A percentile compares a stretch with the other conserved stretches of the same genome.
phyloP scores from a whole-genome alignment of 2,329 filamentous ascomycete genomes.

The Nemania bipapillata region DNA sequence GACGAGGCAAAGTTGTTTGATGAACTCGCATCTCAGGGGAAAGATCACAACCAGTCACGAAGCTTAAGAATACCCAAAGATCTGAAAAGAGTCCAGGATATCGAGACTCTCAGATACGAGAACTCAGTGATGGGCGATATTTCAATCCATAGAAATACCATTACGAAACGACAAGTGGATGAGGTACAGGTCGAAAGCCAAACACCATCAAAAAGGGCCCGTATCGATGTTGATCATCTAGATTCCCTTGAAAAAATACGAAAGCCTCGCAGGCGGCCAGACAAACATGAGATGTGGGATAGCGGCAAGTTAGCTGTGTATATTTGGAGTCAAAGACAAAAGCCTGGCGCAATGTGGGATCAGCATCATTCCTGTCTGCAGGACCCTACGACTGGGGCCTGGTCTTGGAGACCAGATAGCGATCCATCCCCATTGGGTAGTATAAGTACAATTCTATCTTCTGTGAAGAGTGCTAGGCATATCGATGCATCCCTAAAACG shows the following conservation, averaged over 20 bases:
- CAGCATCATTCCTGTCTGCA: slow-evolving; percentile 42
- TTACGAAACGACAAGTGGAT: slow-evolving; percentile 39
- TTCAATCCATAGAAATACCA: slow-evolving; percentile 26
- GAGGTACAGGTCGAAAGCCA: slow-evolving; percentile 40
- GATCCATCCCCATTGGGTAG: slow-evolving; percentile 20
- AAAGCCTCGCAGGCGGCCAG: slow-evolving; percentile 33
- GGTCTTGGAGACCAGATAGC: slow-evolving; percentile 42
- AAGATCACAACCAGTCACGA: slow-evolving; percentile 32
- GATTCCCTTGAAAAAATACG: slow-evolving; percentile 45
- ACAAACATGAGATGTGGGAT: slow-evolving; percentile 44
- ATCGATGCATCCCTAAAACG: slow-evolving; percentile 37
- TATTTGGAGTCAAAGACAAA: slow-evolving; percentile 47
- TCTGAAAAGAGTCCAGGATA: slow-evolving; percentile 45
- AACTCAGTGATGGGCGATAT: slow-evolving; percentile 49
- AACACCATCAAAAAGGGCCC: slow-evolving; percentile 36
- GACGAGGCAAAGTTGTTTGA: slow-evolving; percentile 52
- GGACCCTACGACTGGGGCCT: slow-evolving; percentile 44
- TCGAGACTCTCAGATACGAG: slow-evolving; percentile 47
- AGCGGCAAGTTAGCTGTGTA: slow-evolving; percentile 46
- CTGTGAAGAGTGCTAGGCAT: slow-evolving; percentile 38
- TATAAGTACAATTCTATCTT: slow-evolving; percentile 42
- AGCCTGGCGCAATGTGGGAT: slow-evolving; percentile 40
- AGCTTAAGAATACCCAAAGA: slow-evolving; percentile 33
- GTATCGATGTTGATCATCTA: slow-evolving; percentile 26
- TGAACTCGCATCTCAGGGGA: slow-evolving; percentile 44